A percentile compares a stretch with the other conserved stretches of the same genome.
phyloP scores from a whole-genome alignment of 495 filamentous ascomycete species.

The Penicillium pulvis region DNA sequence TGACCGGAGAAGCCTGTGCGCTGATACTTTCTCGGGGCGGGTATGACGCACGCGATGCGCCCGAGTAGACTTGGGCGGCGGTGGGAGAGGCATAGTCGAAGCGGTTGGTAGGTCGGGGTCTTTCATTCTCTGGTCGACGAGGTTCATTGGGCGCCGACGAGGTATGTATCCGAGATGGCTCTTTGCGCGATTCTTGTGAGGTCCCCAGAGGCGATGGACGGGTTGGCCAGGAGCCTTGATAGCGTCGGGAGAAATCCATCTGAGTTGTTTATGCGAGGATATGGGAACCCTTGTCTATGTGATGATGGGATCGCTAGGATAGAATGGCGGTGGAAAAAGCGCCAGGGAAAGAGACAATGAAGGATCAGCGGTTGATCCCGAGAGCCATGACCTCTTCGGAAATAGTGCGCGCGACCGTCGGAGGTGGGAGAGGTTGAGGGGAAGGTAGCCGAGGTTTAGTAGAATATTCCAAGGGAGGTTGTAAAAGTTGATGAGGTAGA shows the following conservation, averaged over 20 bases:
- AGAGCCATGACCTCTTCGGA: slow-evolving; percentile 22
- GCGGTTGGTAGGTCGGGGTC: slow-evolving; percentile 25
- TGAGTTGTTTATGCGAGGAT: no score
- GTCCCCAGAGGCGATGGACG: slow-evolving; percentile 29
- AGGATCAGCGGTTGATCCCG: slow-evolving; percentile 34
- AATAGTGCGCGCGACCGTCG: slow-evolving; percentile 14
- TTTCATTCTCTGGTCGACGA: slow-evolving; percentile 30
- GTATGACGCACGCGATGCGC: slow-evolving; percentile 14
- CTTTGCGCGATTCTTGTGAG: slow-evolving; percentile 30
- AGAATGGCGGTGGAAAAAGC: slow-evolving; percentile 16
- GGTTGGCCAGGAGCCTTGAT: slow-evolving; percentile 25
- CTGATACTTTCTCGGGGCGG: slow-evolving; percentile 19
- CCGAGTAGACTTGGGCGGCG: slow-evolving; percentile 23
- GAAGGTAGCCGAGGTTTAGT: slow-evolving; percentile 16
- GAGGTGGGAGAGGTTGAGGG: slow-evolving; percentile 1
- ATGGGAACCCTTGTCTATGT: neutral
- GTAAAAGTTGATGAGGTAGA: neutral
- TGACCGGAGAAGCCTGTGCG: slow-evolving; percentile 24
- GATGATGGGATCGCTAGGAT: slow-evolving; percentile 12
- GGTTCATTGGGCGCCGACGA: slow-evolving; percentile 27
- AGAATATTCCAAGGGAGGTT: neutral
- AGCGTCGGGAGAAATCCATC: slow-evolving; percentile 23
- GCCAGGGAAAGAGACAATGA: slow-evolving; percentile 7
- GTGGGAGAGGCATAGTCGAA: slow-evolving; percentile 29
- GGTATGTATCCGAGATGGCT: slow-evolving; percentile 21